phyloP scores from a whole-genome alignment of 2,329 filamentous ascomycete species.

The Scorias spongiosa region DNA sequence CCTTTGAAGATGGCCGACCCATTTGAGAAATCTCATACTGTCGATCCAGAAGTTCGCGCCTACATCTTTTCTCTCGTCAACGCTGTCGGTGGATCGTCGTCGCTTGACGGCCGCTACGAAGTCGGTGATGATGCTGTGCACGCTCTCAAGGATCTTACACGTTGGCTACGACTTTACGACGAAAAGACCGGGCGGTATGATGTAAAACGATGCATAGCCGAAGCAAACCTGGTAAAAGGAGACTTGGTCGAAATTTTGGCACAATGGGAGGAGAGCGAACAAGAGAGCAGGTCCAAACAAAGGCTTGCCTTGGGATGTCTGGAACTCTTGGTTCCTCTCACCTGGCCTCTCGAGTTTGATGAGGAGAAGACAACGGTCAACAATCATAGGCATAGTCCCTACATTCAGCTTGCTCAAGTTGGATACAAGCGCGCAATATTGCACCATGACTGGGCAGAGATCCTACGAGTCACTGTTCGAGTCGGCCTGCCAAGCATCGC shows the following conservation, averaged over 20 bases:
- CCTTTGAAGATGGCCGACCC: conserved; percentile 5
- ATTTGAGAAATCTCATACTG: conserved; percentile 25
- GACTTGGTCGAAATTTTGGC: conserved; percentile 84
- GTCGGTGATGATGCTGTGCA: conserved; percentile 88
- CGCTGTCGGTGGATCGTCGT: conserved; percentile 44
- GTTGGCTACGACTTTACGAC: conserved; percentile 67
- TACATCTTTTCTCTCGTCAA: conserved; percentile 89
- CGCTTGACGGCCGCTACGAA: conserved; percentile 44
- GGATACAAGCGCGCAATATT: conserved; percentile 81
- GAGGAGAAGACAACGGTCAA: conserved; percentile 75
- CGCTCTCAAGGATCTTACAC: conserved; percentile 81
- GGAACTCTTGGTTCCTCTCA: conserved; percentile 81
- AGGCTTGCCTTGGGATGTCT: conserved; percentile 72
- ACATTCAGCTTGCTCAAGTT: conserved; percentile 74
- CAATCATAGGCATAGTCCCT: conserved; percentile 80
- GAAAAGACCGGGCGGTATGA: conserved; percentile 89
- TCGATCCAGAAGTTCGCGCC: conserved; percentile 84
- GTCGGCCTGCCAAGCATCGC: conserved; percentile 78
- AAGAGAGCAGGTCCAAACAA: conserved; percentile 59
- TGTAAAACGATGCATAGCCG: conserved; percentile 79
- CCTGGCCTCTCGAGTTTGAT: conserved; percentile 79
- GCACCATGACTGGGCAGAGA: conserved; percentile 60
- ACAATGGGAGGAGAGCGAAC: conserved; percentile 58
- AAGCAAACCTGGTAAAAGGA: conserved; percentile 80
- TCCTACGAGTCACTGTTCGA: conserved; percentile 68